Conservation (phyloP, 2,329 filamentous ascomycete species). For the Colletotrichum sp. region DNA sequence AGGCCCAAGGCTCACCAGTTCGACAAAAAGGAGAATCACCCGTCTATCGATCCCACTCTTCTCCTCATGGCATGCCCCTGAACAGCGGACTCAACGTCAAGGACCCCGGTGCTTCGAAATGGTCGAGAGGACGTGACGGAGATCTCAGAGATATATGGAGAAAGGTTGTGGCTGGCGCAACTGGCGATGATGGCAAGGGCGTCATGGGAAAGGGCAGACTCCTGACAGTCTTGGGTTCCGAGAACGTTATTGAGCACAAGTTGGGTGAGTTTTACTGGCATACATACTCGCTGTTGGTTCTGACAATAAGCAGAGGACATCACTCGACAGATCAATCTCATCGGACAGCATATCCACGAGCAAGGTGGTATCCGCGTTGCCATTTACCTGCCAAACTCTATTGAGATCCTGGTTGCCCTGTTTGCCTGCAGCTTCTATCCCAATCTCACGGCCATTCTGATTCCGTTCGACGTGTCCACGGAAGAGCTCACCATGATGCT, state of each 20-base stretch:
- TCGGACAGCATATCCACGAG: slow-evolving; percentile 78
- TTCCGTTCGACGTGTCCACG: slow-evolving; percentile 81
- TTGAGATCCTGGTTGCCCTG: slow-evolving; percentile 82
- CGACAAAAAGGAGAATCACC: slow-evolving; percentile 86
- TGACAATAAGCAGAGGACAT: slow-evolving; percentile 61
- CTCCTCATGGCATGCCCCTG: slow-evolving; percentile 84
- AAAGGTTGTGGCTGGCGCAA: slow-evolving; percentile 67
- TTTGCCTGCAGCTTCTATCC: slow-evolving; percentile 89
- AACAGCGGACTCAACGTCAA: slow-evolving; percentile 82
- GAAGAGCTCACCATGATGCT: slow-evolving; percentile 75
- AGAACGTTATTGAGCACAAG: slow-evolving; percentile 76
- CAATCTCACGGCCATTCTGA: slow-evolving; percentile 79
- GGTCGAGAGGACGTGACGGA: slow-evolving; percentile 82
- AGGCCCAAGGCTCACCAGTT: slow-evolving; percentile 79
- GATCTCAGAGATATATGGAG: slow-evolving; percentile 94
- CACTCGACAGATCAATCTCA: slow-evolving; percentile 84
- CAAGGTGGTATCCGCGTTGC: slow-evolving; percentile 79
- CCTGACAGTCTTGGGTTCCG: slow-evolving; percentile 78
- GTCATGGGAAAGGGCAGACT: slow-evolving; percentile 71
- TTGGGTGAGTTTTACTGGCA: slow-evolving; percentile 48
- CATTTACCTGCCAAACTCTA: slow-evolving; percentile 90
- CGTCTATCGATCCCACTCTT: slow-evolving; percentile 81
- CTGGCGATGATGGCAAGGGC: slow-evolving; percentile 65
- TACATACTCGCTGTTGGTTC: not conserved
- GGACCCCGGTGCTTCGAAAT: slow-evolving; percentile 79